A percentile compares a stretch with the other conserved stretches of the same genome.
phyloP scores from a whole-genome alignment of 2,329 filamentous ascomycete species.

The Emergomyces africanus region DNA sequence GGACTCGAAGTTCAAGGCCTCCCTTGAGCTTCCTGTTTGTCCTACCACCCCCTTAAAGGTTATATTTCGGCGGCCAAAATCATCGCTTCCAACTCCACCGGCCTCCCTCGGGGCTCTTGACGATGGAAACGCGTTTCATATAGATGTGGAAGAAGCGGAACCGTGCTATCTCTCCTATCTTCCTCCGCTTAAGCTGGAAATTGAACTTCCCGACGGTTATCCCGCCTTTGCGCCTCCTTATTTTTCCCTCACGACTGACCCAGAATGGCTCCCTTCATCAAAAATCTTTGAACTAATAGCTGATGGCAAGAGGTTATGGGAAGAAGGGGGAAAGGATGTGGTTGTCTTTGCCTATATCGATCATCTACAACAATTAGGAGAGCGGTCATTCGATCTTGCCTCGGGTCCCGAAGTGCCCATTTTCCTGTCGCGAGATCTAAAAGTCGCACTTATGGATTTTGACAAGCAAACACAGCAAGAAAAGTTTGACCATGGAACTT shows the following conservation, averaged over 20 bases:
- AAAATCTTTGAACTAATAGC: slow-evolving; percentile 33
- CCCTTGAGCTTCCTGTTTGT: slow-evolving; percentile 43
- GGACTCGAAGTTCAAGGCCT: slow-evolving; percentile 35
- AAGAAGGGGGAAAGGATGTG: slow-evolving; percentile 45
- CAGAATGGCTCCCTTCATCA: slow-evolving; percentile 40
- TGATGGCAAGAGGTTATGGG: slow-evolving; percentile 43
- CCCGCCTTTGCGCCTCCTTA: slow-evolving; percentile 40
- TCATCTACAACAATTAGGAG: slow-evolving; percentile 45
- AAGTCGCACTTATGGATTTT: slow-evolving; percentile 63
- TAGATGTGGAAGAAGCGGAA: slow-evolving; percentile 18
- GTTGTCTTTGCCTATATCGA: slow-evolving; percentile 49
- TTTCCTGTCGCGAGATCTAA: slow-evolving; percentile 38
- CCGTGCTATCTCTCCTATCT: slow-evolving; percentile 40
- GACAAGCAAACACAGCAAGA: slow-evolving; percentile 61
- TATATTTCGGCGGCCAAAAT: slow-evolving; percentile 24
- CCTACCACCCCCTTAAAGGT: slow-evolving; percentile 41
- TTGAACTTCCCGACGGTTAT: slow-evolving; percentile 44
- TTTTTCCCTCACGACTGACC: slow-evolving; percentile 36
- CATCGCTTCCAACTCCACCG: slow-evolving; percentile 29
- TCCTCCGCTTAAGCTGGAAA: slow-evolving; percentile 41
- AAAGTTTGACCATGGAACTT: slow-evolving; percentile 71
- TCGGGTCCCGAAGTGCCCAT: slow-evolving; percentile 29
- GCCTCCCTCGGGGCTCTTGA: slow-evolving; percentile 23
- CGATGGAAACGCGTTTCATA: slow-evolving; percentile 11
- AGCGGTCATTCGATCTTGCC: slow-evolving; percentile 40